Evolutionary conservation across 1,284 basidiomycete species (phyloP).

Genomic region (Trametes sp.): DNA sequence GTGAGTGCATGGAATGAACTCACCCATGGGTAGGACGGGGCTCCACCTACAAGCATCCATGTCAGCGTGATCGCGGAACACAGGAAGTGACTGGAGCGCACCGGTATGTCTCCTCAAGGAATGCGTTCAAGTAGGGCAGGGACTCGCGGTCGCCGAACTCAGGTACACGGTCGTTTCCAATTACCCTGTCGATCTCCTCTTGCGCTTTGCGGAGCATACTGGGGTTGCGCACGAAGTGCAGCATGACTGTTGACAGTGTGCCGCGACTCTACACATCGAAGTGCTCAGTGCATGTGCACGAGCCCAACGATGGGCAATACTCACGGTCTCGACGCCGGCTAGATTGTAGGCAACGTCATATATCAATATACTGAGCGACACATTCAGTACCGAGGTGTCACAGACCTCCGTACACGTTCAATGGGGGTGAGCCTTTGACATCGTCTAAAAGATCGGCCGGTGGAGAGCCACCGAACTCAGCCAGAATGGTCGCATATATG

Average conservation of each 20-base stretch:
- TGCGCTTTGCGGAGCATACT: constrained; percentile 27
- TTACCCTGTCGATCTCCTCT: constrained; percentile 29
- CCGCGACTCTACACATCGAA: constrained; percentile 4
- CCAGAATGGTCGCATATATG: background rate
- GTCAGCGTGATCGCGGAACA: no score
- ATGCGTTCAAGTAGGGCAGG: constrained; percentile 49
- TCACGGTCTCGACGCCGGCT: constrained; percentile 39
- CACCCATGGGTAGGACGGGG: constrained; percentile 23
- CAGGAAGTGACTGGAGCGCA: no score
- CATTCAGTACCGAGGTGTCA: no score
- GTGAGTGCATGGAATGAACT: background rate
- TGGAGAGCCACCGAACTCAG: background rate
- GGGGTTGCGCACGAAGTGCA: constrained; percentile 29
- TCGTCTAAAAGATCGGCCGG: constrained; percentile 23
- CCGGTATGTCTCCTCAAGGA: constrained; percentile 58
- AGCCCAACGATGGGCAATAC: background rate
- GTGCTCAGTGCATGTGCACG: background rate
- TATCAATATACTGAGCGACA: background rate
- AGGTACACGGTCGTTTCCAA: constrained; percentile 29
- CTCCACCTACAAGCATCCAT: constrained; percentile 19
- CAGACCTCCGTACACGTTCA: constrained; percentile 35
- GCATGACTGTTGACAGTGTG: constrained; percentile 17
- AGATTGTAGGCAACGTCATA: background rate
- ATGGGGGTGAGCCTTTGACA: constrained; percentile 27
- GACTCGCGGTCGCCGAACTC: constrained; percentile 28